Evolutionary conservation across 371 early-diverging fungal species (phyloP).

Genomic region (Zopfochytrium polystomum): DNA sequence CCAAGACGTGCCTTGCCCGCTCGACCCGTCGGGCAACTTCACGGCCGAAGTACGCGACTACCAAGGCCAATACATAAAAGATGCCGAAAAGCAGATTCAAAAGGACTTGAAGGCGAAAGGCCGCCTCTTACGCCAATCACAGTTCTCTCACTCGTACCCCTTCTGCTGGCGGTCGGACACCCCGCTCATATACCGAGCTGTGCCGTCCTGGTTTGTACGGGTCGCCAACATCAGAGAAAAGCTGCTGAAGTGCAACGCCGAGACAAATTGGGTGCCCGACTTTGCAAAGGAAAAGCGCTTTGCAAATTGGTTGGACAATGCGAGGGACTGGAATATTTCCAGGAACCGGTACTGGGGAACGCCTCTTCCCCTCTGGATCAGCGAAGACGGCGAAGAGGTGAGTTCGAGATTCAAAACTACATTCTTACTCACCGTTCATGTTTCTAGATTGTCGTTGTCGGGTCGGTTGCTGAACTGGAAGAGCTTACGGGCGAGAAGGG

Average conservation of each 20-base stretch:
- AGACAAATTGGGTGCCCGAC: conserved; percentile 96
- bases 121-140: no score
- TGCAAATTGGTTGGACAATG: no score
- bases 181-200: no score
- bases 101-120: conserved; percentile 95
- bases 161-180: no score
- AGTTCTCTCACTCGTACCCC: no score
- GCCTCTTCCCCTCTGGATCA: no score
- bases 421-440: no score
- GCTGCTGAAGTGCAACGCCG: conserved; percentile 85
- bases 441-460: conserved; percentile 80
- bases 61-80: conserved; percentile 92
- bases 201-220: conserved; percentile 99
- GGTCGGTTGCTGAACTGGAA: conserved; percentile 94
- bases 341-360: no score
- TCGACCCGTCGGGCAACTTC: no score
- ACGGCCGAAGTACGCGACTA: conserved; percentile 85
- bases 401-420: no score
- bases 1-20: conserved; percentile 85
- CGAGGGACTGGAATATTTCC: no score
- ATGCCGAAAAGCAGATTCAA: conserved; percentile 97
- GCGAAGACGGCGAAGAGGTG: conserved; percentile 79
- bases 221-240: conserved; percentile 84
- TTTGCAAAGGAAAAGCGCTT: no score
- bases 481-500: conserved; percentile 80